Percentiles rank a stretch among this genome's conserved stretches.
Evolutionary conservation across 2,329 filamentous ascomycete genomes (phyloP).

Genomic region (Cytospora schulzeri): DNA sequence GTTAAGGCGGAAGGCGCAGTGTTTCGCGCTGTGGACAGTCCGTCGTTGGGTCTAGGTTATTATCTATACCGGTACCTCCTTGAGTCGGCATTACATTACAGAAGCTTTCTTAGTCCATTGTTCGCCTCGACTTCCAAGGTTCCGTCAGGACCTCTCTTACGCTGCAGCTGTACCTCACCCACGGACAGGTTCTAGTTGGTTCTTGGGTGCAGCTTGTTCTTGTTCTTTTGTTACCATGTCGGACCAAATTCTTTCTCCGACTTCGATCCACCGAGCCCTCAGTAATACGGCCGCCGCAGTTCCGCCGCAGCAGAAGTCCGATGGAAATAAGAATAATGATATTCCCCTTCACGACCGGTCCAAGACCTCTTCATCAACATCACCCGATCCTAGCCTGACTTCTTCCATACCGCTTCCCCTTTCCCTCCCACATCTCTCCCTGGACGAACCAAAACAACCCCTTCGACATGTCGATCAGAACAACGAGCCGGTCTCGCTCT

Average conservation of each 20-base stretch:
- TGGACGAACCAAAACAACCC: constrained; percentile 22
- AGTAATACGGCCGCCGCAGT: constrained; percentile 37
- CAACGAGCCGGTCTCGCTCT: constrained; percentile 23
- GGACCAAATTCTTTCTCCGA: constrained; percentile 45
- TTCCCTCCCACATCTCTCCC: constrained; percentile 19
- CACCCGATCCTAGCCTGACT: constrained; percentile 26
- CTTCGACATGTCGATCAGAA: constrained; percentile 28
- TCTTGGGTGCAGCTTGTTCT: not conserved
- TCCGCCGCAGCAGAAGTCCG: constrained; percentile 30
- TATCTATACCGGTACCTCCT: not conserved
- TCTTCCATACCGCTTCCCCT: constrained; percentile 25
- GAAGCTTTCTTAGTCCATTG: not conserved
- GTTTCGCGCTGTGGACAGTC: constrained; percentile 17
- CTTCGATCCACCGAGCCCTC: constrained; percentile 54
- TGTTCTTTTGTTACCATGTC: constrained; percentile 37
- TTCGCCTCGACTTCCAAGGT: constrained; percentile 5
- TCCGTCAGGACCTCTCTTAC: constrained; percentile 2
- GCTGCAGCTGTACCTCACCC: constrained; percentile 4
- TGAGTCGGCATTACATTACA: not conserved
- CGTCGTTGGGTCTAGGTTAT: not conserved
- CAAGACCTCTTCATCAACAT: constrained; percentile 30
- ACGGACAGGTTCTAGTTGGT: constrained; percentile 7
- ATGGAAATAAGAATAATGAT: constrained; percentile 34
- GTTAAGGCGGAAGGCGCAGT: not conserved
- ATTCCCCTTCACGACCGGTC: constrained; percentile 33